A percentile compares a stretch with the other conserved stretches of the same genome.
Evolutionary conservation across 352 stramenopile species (phyloP).

Genomic region (Phytopythium vexans): DNA sequence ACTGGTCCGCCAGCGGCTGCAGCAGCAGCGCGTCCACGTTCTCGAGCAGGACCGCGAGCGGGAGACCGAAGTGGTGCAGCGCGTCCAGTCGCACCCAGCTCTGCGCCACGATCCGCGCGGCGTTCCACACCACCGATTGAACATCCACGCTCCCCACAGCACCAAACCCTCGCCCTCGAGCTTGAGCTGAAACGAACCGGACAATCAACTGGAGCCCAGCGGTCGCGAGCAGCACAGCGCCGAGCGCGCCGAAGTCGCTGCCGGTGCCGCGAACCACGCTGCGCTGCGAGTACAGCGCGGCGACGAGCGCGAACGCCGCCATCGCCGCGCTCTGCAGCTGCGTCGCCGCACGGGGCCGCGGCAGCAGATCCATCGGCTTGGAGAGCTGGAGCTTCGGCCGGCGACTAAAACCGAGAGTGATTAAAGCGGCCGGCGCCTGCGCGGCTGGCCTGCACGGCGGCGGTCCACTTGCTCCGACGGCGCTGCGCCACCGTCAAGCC

Average conservation of each 20-base stretch:
- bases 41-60: slow-evolving; percentile 73
- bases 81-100: slow-evolving; percentile 50
- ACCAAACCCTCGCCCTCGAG: slow-evolving; percentile 6
- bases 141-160: slow-evolving; percentile 11
- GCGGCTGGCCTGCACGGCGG: too few species aligned
- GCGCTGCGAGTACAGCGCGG: slow-evolving; percentile 11
- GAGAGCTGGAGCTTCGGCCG: too few species aligned
- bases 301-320: slow-evolving; percentile 6
- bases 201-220: slow-evolving; percentile 19
- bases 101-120: slow-evolving; percentile 30
- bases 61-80: slow-evolving; percentile 60
- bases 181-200: slow-evolving; percentile 1
- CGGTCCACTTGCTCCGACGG: too few species aligned
- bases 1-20: slow-evolving; percentile 21
- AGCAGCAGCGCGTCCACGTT: slow-evolving; percentile 44
- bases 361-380: too few species aligned
- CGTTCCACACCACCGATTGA: slow-evolving; percentile 24
- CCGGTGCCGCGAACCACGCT: slow-evolving; percentile 15
- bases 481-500: too few species aligned
- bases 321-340: neutral
- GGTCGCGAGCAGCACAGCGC: slow-evolving; percentile 21
- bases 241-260: slow-evolving; percentile 28
- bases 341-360: too few species aligned
- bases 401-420: too few species aligned
- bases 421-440: too few species aligned